phyloP scores from a whole-genome alignment of 1,284 basidiomycete species.

The Melampsora americana region DNA sequence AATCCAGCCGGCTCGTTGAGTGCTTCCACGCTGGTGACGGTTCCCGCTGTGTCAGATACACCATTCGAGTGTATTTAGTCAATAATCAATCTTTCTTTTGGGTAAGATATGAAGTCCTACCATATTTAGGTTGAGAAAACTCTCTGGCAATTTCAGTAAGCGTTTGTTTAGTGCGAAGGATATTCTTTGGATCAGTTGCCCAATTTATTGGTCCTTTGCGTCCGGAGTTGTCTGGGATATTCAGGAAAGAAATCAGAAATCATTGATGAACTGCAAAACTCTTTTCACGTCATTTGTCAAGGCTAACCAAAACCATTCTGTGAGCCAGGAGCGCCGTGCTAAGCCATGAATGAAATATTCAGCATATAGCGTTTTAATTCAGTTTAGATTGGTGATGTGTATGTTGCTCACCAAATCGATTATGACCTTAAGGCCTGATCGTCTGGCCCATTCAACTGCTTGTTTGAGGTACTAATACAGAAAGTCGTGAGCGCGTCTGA shows the following conservation, averaged over 20 bases:
- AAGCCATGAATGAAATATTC: background rate
- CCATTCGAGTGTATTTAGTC: no score
- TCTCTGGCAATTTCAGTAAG: conserved; percentile 60
- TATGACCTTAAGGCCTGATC: conserved; percentile 70
- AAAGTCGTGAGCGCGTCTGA: background rate
- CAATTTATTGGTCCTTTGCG: conserved; percentile 66
- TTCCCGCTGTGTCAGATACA: background rate
- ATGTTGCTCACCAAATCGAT: no score
- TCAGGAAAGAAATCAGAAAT: no score
- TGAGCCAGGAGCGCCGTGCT: conserved; percentile 56
- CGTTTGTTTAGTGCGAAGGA: conserved; percentile 68
- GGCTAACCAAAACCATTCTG: conserved; percentile 68
- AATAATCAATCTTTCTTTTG: no score
- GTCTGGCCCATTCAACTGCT: conserved; percentile 73
- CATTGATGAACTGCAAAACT: no score
- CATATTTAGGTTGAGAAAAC: conserved; percentile 57
- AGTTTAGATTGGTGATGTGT: no score
- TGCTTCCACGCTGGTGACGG: conserved; percentile 19
- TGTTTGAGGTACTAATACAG: conserved; percentile 55
- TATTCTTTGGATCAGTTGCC: conserved; percentile 66
- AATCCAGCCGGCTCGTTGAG: conserved; percentile 76
- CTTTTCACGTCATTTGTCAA: background rate
- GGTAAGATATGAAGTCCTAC: background rate
- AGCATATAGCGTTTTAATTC: background rate
- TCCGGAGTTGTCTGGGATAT: conserved; percentile 60